Conservation (phyloP, 805 yeast genomes). For the Yamadazyma nakazawae region DNA sequence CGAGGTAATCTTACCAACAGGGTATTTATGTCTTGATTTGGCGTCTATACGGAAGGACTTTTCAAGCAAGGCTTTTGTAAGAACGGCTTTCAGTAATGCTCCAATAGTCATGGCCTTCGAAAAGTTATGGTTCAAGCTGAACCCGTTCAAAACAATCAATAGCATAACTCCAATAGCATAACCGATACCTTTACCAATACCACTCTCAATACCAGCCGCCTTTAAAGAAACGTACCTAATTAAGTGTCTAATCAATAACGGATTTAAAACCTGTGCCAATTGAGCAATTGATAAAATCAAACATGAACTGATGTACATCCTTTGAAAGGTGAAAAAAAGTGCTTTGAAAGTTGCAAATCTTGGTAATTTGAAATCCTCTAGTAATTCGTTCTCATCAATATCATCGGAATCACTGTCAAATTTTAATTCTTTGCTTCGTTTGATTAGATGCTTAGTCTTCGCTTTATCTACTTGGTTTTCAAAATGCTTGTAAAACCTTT, state of each 20-base stretch:
- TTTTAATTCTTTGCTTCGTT: conserved; percentile 1
- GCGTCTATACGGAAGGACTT: conserved; percentile 63
- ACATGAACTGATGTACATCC: conserved; percentile 20
- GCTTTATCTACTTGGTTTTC: not conserved
- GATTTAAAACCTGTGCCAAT: conserved; percentile 33
- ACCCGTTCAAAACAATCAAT: conserved; percentile 26
- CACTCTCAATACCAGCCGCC: conserved; percentile 20
- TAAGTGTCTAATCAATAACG: conserved; percentile 32
- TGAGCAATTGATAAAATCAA: conserved; percentile 29
- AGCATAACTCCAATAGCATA: conserved; percentile 34
- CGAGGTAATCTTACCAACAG: conserved; percentile 70
- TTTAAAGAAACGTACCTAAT: conserved; percentile 29
- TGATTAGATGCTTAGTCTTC: not conserved
- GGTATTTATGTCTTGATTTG: conserved; percentile 53
- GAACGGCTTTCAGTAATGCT: conserved; percentile 62
- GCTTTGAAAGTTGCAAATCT: conserved; percentile 15
- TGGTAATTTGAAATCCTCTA: conserved; percentile 29
- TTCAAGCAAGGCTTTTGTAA: conserved; percentile 65
- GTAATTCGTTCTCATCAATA: conserved; percentile 18
- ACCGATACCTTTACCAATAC: conserved; percentile 35
- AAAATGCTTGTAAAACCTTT: conserved; percentile 5
- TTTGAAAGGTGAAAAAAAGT: conserved; percentile 10
- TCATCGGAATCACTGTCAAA: conserved; percentile 2
- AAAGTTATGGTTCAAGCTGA: conserved; percentile 56
- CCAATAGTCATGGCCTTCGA: conserved; percentile 61